Conservation (phyloP, 371 early-diverging fungal species). For the Mucor piriformis region DNA sequence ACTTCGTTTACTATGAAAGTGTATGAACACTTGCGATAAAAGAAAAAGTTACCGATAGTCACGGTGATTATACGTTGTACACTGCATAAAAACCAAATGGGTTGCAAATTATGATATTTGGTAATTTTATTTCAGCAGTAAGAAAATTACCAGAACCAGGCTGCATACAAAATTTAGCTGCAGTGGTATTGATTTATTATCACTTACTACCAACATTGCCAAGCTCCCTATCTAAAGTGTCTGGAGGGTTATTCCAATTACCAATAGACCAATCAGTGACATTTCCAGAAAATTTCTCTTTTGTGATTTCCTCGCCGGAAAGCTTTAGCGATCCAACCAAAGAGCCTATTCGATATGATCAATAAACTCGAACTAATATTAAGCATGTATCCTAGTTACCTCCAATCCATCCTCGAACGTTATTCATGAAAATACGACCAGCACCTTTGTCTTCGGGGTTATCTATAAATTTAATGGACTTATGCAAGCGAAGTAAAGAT, state of each 20-base stretch:
- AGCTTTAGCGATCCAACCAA: slow-evolving; percentile 74
- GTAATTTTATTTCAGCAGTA: too few species aligned
- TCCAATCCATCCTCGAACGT: slow-evolving; percentile 78
- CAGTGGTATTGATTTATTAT: neutral
- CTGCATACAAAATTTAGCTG: too few species aligned
- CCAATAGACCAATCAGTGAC: slow-evolving; percentile 73
- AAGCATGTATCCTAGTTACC: slow-evolving; percentile 37
- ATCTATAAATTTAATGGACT: slow-evolving; percentile 42
- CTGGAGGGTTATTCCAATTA: slow-evolving; percentile 26
- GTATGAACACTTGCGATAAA: too few species aligned
- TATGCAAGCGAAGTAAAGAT: slow-evolving; percentile 30
- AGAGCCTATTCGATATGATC: slow-evolving; percentile 58
- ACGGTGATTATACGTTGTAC: too few species aligned
- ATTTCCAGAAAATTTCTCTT: slow-evolving; percentile 63
- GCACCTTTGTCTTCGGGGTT: slow-evolving; percentile 41
- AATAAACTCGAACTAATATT: neutral
- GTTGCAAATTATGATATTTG: too few species aligned
- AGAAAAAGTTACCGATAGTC: too few species aligned
- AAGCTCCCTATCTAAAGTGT: slow-evolving; percentile 13
- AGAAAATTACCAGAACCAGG: too few species aligned
- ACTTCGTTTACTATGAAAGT: too few species aligned
- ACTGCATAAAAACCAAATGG: too few species aligned
- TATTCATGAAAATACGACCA: slow-evolving; percentile 69
- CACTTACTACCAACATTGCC: slow-evolving; percentile 5
- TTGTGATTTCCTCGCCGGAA: slow-evolving; percentile 63